Conservation (phyloP, 2,329 filamentous ascomycete genomes). For the Aureobasidium sp. region DNA sequence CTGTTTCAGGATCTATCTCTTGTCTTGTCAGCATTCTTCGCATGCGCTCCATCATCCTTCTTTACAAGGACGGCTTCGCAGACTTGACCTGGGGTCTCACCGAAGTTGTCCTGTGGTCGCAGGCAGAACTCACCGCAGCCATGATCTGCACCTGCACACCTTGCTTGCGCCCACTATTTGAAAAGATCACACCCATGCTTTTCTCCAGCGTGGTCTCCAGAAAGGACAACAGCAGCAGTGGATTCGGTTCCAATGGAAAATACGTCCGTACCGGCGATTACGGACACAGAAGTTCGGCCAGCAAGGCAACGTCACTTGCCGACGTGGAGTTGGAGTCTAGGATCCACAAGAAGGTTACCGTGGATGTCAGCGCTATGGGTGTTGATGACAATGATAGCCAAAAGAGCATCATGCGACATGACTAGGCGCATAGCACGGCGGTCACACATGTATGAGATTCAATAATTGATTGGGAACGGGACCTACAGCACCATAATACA, state of each 20-base stretch:
- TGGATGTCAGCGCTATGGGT: not conserved
- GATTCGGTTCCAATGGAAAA: not conserved
- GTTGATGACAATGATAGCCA: constrained; percentile 5
- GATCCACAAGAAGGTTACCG: not conserved
- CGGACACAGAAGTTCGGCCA: not conserved
- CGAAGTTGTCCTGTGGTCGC: constrained; percentile 8
- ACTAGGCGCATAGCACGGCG: not conserved
- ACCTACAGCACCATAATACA: no score
- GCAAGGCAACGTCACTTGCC: not conserved
- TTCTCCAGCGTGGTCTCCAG: not conserved
- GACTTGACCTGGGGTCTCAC: constrained; percentile 12
- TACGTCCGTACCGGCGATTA: not conserved
- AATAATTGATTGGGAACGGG: not conserved
- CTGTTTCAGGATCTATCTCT: not conserved
- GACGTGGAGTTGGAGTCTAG: not conserved
- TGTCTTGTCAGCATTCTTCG: constrained; percentile 14
- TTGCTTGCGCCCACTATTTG: constrained; percentile 11
- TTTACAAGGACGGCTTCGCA: not conserved
- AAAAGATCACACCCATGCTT: not conserved
- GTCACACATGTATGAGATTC: not conserved
- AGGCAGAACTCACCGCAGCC: constrained; percentile 3
- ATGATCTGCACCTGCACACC: constrained; percentile 14
- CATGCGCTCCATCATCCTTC: constrained; percentile 8
- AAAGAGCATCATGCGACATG: not conserved
- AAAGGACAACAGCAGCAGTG: not conserved